Evolutionary conservation across 148 eudicot species (phyloP).

Genomic region (Arctostaphylos glauca): DNA sequence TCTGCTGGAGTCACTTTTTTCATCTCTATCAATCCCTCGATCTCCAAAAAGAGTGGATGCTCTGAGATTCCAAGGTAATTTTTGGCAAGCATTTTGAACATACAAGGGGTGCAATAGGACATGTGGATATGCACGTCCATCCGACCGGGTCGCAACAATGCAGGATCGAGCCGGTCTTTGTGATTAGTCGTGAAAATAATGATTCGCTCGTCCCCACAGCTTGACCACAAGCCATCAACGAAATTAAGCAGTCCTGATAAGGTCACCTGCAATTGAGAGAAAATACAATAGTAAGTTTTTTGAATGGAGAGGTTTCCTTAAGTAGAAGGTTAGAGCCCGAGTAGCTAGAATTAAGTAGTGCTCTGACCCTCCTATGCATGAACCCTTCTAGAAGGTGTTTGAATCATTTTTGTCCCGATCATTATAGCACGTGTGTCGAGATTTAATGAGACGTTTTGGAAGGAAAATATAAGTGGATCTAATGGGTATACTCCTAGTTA

Average conservation of each 20-base stretch:
- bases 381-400: background rate
- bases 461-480: too few relatives aligned
- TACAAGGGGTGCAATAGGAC: constrained; percentile 55
- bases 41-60: constrained; percentile 34
- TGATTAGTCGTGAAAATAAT: constrained; percentile 71
- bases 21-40: constrained; percentile 24
- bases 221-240: constrained; percentile 72
- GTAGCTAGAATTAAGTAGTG: too few relatives aligned
- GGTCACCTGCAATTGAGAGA: constrained; percentile 38
- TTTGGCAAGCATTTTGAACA: constrained; percentile 47
- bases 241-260: constrained; percentile 69
- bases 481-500: too few relatives aligned
- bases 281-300: background rate
- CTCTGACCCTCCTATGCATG: constrained; percentile 25
- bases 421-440: too few relatives aligned
- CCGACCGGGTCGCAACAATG: constrained; percentile 59
- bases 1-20: constrained; percentile 46
- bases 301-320: too few relatives aligned
- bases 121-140: constrained; percentile 77
- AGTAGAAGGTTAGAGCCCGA: too few relatives aligned
- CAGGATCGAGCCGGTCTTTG: constrained; percentile 64
- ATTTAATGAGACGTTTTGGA: too few relatives aligned
- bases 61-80: constrained; percentile 42
- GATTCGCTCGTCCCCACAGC: constrained; percentile 66
- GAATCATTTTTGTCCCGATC: too few relatives aligned